Base-by-base conservation (phyloP, 2,329 filamentous ascomycete genomes). In the Penicillium sclerotiorum region DNA sequence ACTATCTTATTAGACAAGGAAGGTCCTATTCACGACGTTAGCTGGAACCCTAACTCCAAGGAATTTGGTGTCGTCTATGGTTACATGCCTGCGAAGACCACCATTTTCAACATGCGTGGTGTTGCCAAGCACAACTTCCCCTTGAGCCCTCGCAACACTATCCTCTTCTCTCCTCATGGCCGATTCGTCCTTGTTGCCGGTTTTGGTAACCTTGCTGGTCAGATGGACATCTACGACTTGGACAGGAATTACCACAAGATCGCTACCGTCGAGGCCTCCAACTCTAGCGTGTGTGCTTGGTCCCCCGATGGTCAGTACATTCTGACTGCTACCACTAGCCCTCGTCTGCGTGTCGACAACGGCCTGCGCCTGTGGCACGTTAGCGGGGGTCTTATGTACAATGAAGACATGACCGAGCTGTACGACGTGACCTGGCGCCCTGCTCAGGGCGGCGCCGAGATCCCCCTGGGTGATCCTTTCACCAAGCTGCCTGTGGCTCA, bases 51-150 rank as follows among this genome's bases (percentile, higher is more conserved):
- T 40, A 97, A 94, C 74, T 95, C 91, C 62, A 95, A 91, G 77
- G 93, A 97, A 73, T 99, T 99, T 66, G 93, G 91, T 67, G 94
- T 99, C 25, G 87, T 96, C 13, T 99, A 99, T 69, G 94, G 94
- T 54, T 97, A 90, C 73, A 97, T 96, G 91, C 94, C 94, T n/a
- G 90, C 94, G 48, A 97, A 97, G 81, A 94, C 93, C 3, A 96
- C 93, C 60, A 94, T 99, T 61, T 99, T 97, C 83, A 96, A 96
- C 72, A 84, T 88, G 63, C 87, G 90, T 56, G 94, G 89, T 55
- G 82, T 91, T 51, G 80, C 88, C 17, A 88, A 87, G 50, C 90
- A 96, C 74, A 89, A 82, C 52, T 96, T 99, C 74, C 84, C 90
- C 44, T 81, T 96, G 45, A 87, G 80, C 3, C 94, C 94, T 11